These are phyloP conservation scores for Castanea mollissima DNA, from an alignment of 306 rosid species.

Conservation along the genomic window DNA sequence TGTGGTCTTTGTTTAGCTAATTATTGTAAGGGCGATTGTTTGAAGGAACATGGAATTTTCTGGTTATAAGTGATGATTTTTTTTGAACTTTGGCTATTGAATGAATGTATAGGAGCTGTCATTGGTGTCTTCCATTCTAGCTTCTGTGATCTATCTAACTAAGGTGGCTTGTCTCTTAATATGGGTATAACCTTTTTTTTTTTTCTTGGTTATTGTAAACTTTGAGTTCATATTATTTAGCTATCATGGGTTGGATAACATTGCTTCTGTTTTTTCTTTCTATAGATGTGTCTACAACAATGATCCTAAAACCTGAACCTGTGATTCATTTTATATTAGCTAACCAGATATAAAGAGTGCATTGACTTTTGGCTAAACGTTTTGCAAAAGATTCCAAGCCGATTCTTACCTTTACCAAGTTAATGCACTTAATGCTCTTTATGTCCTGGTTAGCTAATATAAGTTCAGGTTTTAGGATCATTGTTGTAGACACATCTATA, in stretches of 20 bases:
- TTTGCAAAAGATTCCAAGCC: slow-evolving; percentile 18
- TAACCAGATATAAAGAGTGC: slow-evolving; percentile 60
- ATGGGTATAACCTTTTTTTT: slow-evolving; percentile 54
- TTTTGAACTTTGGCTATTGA: slow-evolving; percentile 25
- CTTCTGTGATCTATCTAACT: slow-evolving; percentile 41
- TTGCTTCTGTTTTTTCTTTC: slow-evolving; percentile 5
- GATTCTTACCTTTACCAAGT: slow-evolving; percentile 75
- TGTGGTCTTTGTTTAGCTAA: not conserved
- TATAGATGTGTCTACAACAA: slow-evolving; percentile 78
- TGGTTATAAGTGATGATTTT: not conserved
- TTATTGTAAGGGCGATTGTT: no score
- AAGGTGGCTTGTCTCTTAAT: slow-evolving; percentile 75
- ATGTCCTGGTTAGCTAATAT: slow-evolving; percentile 74
- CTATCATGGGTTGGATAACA: not conserved
- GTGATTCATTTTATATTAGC: slow-evolving; percentile 70
- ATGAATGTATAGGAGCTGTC: slow-evolving; percentile 66
- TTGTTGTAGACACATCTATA: slow-evolving; percentile 78
- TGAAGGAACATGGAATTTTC: no score
- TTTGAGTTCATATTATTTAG: slow-evolving; percentile 2
- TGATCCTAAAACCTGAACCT: slow-evolving; percentile 80
- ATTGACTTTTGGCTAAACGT: slow-evolving; percentile 51
- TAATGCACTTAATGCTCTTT: slow-evolving; percentile 56
- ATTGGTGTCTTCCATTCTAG: slow-evolving; percentile 74
- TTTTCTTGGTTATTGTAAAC: not conserved
- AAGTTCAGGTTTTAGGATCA: slow-evolving; percentile 81